A percentile compares a stretch with the other conserved stretches of the same genome.
Conservation (phyloP, 2,329 filamentous ascomycete genomes). For the Chaetomiaceae sp. region DNA sequence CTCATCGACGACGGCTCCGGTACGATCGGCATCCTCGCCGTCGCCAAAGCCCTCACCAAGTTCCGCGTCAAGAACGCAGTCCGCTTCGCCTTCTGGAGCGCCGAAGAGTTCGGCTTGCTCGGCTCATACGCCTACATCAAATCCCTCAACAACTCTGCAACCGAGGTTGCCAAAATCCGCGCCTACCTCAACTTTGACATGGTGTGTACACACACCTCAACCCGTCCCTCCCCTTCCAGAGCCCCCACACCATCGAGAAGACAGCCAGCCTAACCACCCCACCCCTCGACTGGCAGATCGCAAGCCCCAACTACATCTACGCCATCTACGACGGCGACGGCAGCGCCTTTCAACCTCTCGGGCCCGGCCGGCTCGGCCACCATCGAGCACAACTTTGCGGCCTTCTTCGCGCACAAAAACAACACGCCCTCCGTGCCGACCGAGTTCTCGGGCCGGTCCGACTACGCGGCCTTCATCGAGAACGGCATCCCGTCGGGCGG, state of each 20-base stretch:
- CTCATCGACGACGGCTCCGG: slow-evolving; percentile 22
- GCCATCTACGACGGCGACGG: slow-evolving; percentile 56
- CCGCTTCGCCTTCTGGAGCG: slow-evolving; percentile 58
- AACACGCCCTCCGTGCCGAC: slow-evolving; percentile 50
- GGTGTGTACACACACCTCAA: slow-evolving; percentile 22
- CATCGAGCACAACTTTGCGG: slow-evolving; percentile 51
- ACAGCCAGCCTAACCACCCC: background rate
- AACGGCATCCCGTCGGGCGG: slow-evolving; percentile 62
- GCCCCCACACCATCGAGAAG: no score
- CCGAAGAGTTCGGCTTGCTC: slow-evolving; percentile 51
- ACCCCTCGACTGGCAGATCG: slow-evolving; percentile 26
- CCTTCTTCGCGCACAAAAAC: slow-evolving; percentile 45
- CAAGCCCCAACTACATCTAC: slow-evolving; percentile 44
- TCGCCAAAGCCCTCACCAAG: slow-evolving; percentile 22
- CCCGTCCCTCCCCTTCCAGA: background rate
- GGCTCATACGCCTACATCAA: slow-evolving; percentile 50
- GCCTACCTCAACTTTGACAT: slow-evolving; percentile 55
- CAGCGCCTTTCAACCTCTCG: slow-evolving; percentile 52
- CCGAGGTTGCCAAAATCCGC: slow-evolving; percentile 44
- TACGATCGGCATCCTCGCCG: slow-evolving; percentile 22
- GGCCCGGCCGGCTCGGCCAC: slow-evolving; percentile 48
- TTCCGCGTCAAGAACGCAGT: slow-evolving; percentile 40
- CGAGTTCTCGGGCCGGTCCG: slow-evolving; percentile 48
- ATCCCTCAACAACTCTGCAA: slow-evolving; percentile 32
- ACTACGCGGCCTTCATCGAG: slow-evolving; percentile 62